Percentiles rank a stretch among this genome's conserved stretches.
phyloP scores from a whole-genome alignment of 2,329 filamentous ascomycete genomes.

The Verticillium nubilum region DNA sequence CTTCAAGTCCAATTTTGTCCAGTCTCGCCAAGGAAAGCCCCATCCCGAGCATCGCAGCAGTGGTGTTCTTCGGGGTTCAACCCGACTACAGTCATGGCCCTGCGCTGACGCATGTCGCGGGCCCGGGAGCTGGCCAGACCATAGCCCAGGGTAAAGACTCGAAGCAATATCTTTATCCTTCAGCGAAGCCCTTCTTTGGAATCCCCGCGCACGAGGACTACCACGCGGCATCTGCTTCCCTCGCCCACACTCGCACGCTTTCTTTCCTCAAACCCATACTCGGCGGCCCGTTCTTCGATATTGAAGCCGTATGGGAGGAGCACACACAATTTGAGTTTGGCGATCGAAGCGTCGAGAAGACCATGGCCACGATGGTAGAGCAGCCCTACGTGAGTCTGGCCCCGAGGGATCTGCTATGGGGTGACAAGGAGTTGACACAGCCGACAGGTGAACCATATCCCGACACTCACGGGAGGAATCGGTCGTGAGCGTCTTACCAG shows the following conservation, averaged over 20 bases:
- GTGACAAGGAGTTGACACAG: not conserved
- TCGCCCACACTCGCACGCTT: constrained; percentile 62
- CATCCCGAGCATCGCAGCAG: constrained; percentile 15
- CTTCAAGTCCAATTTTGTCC: constrained; percentile 17
- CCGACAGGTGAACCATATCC: not conserved
- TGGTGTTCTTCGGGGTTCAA: constrained; percentile 15
- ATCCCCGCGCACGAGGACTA: constrained; percentile 46
- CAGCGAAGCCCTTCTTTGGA: constrained; percentile 31
- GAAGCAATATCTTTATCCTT: constrained; percentile 34
- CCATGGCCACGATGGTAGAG: constrained; percentile 77
- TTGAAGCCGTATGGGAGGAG: constrained; percentile 75
- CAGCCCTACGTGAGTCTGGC: constrained; percentile 77
- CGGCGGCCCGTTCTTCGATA: constrained; percentile 63
- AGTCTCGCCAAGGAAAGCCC: constrained; percentile 9
- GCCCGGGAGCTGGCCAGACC: constrained; percentile 14
- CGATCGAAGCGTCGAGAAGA: constrained; percentile 62
- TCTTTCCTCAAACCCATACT: constrained; percentile 59
- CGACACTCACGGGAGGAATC: constrained; percentile 59
- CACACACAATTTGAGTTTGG: constrained; percentile 69
- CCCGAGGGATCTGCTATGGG: constrained; percentile 39
- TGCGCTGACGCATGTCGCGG: constrained; percentile 3
- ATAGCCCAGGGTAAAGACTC: constrained; percentile 4
- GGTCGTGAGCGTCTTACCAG: constrained; percentile 55
- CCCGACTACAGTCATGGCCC: constrained; percentile 1
- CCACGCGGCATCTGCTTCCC: constrained; percentile 45